These are phyloP conservation scores for Gloeopeniophorella convolvens DNA, from an alignment of 768 basidiomycete genomes.

Conservation along the genomic window DNA sequence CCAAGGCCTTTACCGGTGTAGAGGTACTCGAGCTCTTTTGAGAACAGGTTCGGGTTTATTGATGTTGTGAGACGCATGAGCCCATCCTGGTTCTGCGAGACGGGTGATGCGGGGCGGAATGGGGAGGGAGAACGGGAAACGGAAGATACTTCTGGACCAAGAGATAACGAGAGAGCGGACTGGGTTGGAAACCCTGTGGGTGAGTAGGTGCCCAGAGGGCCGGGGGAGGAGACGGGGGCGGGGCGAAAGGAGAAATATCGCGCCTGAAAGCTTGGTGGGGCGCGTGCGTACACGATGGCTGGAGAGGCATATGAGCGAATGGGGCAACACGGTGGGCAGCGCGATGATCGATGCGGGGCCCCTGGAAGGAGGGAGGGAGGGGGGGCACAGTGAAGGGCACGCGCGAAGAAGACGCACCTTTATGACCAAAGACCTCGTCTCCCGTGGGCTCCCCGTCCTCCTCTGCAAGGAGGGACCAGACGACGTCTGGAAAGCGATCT, in stretches of 20 bases:
- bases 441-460: constrained; percentile 35
- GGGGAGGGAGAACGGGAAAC: constrained; percentile 41
- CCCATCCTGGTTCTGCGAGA: constrained; percentile 34
- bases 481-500: constrained; percentile 92
- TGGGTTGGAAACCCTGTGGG: constrained; percentile 46
- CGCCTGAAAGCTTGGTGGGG: constrained; percentile 85
- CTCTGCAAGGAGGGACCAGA: constrained; percentile 69
- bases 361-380: not conserved
- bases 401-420: constrained; percentile 51
- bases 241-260: constrained; percentile 81
- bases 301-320: not conserved
- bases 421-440: constrained; percentile 84
- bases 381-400: too few relatives aligned
- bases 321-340: not conserved
- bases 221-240: constrained; percentile 44
- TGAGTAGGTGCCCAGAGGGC: constrained; percentile 32
- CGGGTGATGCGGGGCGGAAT: constrained; percentile 32
- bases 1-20: constrained; percentile 91
- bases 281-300: constrained; percentile 95
- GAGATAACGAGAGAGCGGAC: constrained; percentile 54
- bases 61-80: constrained; percentile 58
- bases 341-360: not conserved
- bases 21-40: constrained; percentile 87
- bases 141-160: constrained; percentile 37
- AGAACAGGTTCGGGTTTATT: constrained; percentile 76